Evolutionary conservation across 2,329 filamentous ascomycete genomes (phyloP).

Genomic region (Calycina marina): DNA sequence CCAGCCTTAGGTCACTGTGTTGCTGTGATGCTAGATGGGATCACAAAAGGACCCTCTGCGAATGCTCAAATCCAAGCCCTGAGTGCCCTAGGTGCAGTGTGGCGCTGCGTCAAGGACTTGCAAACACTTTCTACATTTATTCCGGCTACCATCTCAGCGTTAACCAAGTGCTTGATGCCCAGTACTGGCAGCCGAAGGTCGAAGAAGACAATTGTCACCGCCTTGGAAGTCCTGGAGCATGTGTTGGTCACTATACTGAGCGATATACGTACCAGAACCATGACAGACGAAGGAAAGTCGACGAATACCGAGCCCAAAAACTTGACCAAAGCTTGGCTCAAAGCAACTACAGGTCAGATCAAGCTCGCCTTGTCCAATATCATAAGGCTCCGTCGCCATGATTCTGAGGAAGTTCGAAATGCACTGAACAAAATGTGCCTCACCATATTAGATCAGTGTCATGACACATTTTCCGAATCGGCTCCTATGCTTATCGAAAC

Average conservation of each 20-base stretch:
- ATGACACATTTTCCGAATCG: conserved; percentile 55
- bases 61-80: conserved; percentile 61
- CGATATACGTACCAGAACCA: conserved; percentile 37
- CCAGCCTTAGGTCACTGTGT: conserved; percentile 73
- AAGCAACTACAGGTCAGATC: conserved; percentile 65
- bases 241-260: conserved; percentile 40
- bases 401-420: conserved; percentile 50
- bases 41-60: conserved; percentile 48
- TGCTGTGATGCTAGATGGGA: conserved; percentile 61
- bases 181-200: conserved; percentile 46
- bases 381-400: conserved; percentile 58
- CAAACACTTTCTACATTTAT: conserved; percentile 74
- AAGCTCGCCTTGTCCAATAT: conserved; percentile 70
- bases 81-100: conserved; percentile 45
- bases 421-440: conserved; percentile 60
- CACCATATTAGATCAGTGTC: conserved; percentile 63
- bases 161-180: conserved; percentile 57
- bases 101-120: conserved; percentile 50
- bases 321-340: conserved; percentile 48
- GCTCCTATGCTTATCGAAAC: conserved; percentile 65
- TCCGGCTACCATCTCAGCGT: conserved; percentile 70
- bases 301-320: conserved; percentile 24
- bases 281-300: conserved; percentile 12
- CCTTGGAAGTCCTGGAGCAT: conserved; percentile 41
- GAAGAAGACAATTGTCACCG: conserved; percentile 48